Evolutionary conservation across 2,329 filamentous ascomycete species (phyloP).

Genomic region (Fusarium pseudograminearum): DNA sequence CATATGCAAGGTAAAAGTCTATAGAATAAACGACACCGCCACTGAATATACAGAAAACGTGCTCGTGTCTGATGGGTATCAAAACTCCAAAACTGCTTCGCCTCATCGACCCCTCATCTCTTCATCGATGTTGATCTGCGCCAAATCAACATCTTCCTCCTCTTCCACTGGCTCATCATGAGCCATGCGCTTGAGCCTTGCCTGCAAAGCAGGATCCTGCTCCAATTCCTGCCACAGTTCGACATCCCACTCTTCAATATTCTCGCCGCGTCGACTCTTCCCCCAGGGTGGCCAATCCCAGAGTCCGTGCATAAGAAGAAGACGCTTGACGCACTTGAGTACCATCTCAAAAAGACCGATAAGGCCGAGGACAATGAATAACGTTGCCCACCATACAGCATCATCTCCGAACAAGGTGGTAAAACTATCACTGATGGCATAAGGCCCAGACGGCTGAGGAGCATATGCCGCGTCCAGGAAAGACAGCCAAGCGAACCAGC

Average conservation of each 20-base stretch:
- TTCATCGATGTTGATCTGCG: conserved; percentile 33
- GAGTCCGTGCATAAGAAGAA: conserved; percentile 59
- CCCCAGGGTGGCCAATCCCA: conserved; percentile 63
- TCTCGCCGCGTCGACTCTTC: conserved; percentile 50
- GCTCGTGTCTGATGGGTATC: conserved; percentile 45
- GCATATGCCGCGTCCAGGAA: conserved; percentile 76
- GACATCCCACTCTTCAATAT: conserved; percentile 64
- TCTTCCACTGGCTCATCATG: conserved; percentile 50
- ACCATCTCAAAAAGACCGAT: conserved; percentile 75
- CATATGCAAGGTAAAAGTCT: conserved; percentile 16
- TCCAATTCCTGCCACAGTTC: conserved; percentile 71
- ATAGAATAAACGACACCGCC: conserved; percentile 6
- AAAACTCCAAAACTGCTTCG: conserved; percentile 31
- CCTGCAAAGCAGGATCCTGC: conserved; percentile 60
- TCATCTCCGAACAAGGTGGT: conserved; percentile 74
- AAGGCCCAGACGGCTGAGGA: conserved; percentile 61
- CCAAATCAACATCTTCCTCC: conserved; percentile 41
- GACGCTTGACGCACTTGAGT: conserved; percentile 63
- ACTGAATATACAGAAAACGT: conserved; percentile 15
- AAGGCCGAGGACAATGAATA: conserved; percentile 72
- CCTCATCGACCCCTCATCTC: conserved; percentile 28
- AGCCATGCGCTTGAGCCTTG: conserved; percentile 58
- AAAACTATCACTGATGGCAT: conserved; percentile 77
- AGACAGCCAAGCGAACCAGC: conserved; percentile 80
- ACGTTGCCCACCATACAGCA: conserved; percentile 77